Evolutionary conservation across 441 rosid genomes (phyloP).

Genomic region (Jatropha multifida): DNA sequence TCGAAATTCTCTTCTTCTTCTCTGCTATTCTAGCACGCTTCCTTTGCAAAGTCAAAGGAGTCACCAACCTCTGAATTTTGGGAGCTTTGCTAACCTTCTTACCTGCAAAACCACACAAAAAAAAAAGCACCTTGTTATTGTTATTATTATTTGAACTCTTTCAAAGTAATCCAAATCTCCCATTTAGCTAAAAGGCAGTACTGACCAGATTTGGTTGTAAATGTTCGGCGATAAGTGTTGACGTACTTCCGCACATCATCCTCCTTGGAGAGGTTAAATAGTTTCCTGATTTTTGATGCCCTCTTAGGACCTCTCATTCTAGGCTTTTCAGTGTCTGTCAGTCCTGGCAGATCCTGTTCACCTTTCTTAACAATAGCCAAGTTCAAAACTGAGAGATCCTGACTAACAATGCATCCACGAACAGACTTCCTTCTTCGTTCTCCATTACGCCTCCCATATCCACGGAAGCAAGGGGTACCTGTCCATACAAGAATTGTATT

Average conservation of each 20-base stretch:
- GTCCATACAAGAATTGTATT: background rate
- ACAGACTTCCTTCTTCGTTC: slow-evolving; percentile 53
- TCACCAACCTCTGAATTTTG: slow-evolving; percentile 48
- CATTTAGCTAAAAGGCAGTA: background rate
- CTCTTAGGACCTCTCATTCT: slow-evolving; percentile 61
- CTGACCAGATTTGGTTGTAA: slow-evolving; percentile 46
- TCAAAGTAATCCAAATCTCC: too few relatives aligned
- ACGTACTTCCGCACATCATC: slow-evolving; percentile 53
- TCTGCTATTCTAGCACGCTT: slow-evolving; percentile 48
- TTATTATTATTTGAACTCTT: too few relatives aligned
- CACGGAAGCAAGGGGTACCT: slow-evolving; percentile 55
- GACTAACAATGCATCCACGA: slow-evolving; percentile 55
- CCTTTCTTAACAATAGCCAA: slow-evolving; percentile 52
- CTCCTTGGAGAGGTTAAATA: slow-evolving; percentile 54
- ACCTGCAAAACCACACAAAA: slow-evolving; percentile 21
- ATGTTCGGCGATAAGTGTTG: slow-evolving; percentile 50
- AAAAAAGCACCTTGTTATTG: background rate
- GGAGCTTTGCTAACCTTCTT: slow-evolving; percentile 52
- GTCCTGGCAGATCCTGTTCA: slow-evolving; percentile 46
- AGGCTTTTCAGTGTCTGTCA: slow-evolving; percentile 47
- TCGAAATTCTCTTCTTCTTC: slow-evolving; percentile 45
- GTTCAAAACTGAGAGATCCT: slow-evolving; percentile 53
- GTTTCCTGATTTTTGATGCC: slow-evolving; percentile 52
- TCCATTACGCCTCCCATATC: slow-evolving; percentile 49
- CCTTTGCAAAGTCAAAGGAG: slow-evolving; percentile 52